Percentiles rank a stretch among this genome's conserved stretches.
Conservation (phyloP, 139 green algal species). For the Zygnema cylindricum region DNA sequence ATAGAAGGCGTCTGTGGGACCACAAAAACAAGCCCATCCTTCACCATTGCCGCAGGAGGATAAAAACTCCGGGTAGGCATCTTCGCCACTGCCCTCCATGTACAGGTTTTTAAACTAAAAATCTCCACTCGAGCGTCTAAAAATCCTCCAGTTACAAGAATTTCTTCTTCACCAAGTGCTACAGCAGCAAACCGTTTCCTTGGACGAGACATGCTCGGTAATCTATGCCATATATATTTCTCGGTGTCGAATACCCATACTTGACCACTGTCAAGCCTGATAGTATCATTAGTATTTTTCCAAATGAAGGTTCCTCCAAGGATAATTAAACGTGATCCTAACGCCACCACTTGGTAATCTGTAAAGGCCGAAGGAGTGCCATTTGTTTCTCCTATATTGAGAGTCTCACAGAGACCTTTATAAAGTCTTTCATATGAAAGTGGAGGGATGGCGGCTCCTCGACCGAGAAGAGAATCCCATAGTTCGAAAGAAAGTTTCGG, state of each 20-base stretch:
- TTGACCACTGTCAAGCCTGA: background rate
- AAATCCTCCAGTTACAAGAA: background rate
- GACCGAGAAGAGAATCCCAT: background rate
- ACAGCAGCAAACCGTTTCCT: background rate
- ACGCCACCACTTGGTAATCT: background rate
- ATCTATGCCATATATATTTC: background rate
- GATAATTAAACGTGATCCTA: background rate
- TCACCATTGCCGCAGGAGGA: background rate
- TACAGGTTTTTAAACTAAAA: background rate
- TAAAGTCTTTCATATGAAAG: background rate
- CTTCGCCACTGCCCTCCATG: background rate
- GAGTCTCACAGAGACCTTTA: background rate
- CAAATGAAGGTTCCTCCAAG: background rate
- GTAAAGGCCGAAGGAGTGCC: background rate
- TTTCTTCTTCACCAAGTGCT: background rate
- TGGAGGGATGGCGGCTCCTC: background rate
- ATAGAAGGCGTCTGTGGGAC: background rate
- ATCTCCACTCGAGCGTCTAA: background rate
- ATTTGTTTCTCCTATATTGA: background rate
- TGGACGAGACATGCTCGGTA: background rate
- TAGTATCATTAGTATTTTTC: background rate
- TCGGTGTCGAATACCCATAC: background rate
- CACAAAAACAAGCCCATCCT: background rate
- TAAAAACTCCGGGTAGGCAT: background rate
- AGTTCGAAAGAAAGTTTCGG: background rate